Conservation (phyloP, 441 rosid genomes). For the Erodium chrysanthum region DNA sequence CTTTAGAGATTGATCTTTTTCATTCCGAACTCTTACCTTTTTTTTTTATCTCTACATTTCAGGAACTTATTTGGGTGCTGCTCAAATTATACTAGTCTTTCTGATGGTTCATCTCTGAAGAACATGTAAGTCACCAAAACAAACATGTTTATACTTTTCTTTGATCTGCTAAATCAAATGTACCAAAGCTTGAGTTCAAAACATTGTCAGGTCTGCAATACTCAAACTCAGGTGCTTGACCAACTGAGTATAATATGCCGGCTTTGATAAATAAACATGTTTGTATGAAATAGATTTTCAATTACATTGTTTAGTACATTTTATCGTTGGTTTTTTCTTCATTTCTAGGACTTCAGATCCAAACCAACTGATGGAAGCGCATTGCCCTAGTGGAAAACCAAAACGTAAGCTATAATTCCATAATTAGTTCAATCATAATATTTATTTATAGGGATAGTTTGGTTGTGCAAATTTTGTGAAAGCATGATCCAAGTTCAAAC, state of each 20-base stretch:
- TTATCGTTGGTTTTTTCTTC: not conserved
- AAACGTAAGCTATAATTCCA: not conserved
- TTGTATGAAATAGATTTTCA: not conserved
- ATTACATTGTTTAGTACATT: not conserved
- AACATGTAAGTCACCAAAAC: not conserved
- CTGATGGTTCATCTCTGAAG: not conserved
- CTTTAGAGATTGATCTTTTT: not conserved
- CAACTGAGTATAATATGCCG: no score
- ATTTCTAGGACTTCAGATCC: conserved; percentile 4
- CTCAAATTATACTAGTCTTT: not conserved
- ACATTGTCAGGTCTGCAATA: no score
- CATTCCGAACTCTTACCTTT: not conserved
- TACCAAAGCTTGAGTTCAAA: not conserved
- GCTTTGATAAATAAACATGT: not conserved
- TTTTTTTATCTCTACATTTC: not conserved
- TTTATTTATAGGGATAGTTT: not conserved
- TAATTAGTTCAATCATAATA: not conserved
- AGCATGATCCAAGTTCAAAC: no score
- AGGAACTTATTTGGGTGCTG: conserved; percentile 7
- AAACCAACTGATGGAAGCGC: not conserved
- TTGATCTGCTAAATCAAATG: not conserved
- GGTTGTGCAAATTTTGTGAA: not conserved
- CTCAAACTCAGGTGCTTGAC: no score
- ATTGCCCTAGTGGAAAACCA: not conserved
- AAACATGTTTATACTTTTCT: no score